Evolutionary conservation across 768 basidiomycete species (phyloP), one percentile per base, ranked within the genome.

Genomic region (Dacryopinax spathularia): DNA sequence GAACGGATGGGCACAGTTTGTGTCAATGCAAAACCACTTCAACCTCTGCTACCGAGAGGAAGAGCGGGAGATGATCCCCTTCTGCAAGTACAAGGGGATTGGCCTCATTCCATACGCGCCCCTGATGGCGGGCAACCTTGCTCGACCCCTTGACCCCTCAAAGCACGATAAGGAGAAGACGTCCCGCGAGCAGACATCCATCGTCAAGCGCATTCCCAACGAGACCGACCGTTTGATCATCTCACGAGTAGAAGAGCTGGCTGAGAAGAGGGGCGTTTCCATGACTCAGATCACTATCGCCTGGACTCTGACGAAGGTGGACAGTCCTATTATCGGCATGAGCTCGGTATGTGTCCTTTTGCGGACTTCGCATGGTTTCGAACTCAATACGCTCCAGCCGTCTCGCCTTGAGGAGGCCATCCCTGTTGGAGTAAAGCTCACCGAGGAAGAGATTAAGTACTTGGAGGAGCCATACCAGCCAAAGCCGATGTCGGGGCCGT

Each of bases 211-310:
- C 25, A 5, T 29, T 15, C 29, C 61, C 12, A 35, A 59, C 60
- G 67, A 67, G n/a, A 64, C 69, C 1, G 43, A 63, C 41, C 64
- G 67, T 37, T 65, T 48, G 15, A 70, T 73, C 65, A 70, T 68
- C 60, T 62, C 64, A 34, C 63, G 68, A 3, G 67, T 74, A 20
- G 69, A 71, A 48, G 41, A 66, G 39, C 63, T 75, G 35, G 72
- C 74, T 31, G 67, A 72, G 63, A 67, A 69, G 43, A 66, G 64
- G 33, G 68, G 68, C 0, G 62, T 71, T 34, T 64, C 68, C 59
- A 75, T 75, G 74, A 71, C 73, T 9, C 72, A 74, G 39, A 67
- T 73, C 22, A 69, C 72, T 5, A 34, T 73, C 1, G 74, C 73
- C 15, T 75, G 74, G 75, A 63, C 63, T 62, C 37, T 70, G n/a